These are phyloP conservation scores for Hypoxylon perforatum DNA, from an alignment of 495 filamentous ascomycete genomes.

Conservation along the genomic window DNA sequence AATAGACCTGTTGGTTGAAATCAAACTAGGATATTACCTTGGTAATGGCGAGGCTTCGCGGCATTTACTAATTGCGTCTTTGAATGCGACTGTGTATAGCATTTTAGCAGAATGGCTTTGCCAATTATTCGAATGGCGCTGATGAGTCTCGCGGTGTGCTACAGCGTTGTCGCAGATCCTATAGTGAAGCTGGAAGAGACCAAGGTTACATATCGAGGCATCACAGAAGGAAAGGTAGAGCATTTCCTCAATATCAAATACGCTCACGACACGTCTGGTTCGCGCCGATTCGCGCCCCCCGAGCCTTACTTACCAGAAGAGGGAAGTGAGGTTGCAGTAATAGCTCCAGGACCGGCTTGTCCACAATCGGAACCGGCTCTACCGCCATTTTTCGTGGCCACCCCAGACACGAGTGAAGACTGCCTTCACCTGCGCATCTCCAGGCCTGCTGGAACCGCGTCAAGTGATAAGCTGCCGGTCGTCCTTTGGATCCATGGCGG, in stretches of 20 bases:
- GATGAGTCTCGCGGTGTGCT: too few relatives aligned
- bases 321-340: constrained; percentile 50
- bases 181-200: too few relatives aligned
- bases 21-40: too few relatives aligned
- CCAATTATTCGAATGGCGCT: too few relatives aligned
- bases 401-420: constrained; percentile 51
- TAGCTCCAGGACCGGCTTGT: constrained; percentile 51
- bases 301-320: constrained; percentile 36
- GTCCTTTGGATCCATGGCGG: constrained; percentile 57
- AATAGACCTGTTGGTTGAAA: too few relatives aligned
- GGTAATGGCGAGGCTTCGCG: too few relatives aligned
- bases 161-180: too few relatives aligned
- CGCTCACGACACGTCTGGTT: constrained; percentile 50
- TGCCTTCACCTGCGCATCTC: constrained; percentile 58
- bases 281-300: constrained; percentile 53
- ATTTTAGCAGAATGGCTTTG: too few relatives aligned
- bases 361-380: constrained; percentile 48
- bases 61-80: too few relatives aligned
- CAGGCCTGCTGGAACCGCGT: constrained; percentile 41
- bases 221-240: too few relatives aligned
- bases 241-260: constrained; percentile 57
- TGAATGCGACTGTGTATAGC: too few relatives aligned
- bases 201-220: too few relatives aligned
- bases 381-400: constrained; percentile 51
- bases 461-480: constrained; percentile 52